Evolutionary conservation across 139 green algal species (phyloP).

Genomic region (Tetradesmus obliquus): DNA sequence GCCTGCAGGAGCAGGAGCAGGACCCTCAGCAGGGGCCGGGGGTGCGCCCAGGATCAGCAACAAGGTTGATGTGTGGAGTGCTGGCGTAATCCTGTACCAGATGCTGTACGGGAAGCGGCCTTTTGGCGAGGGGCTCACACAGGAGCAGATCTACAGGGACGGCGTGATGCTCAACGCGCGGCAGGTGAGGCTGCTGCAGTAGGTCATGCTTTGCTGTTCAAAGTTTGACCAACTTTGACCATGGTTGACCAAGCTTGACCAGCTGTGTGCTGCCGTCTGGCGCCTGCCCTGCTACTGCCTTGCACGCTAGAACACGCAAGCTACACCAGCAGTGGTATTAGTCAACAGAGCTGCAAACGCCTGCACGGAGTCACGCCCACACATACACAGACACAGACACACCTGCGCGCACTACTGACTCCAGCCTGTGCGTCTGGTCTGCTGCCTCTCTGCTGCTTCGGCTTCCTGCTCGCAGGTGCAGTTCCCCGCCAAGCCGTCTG

Average conservation of each 20-base stretch:
- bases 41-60: constrained; percentile 78
- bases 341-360: too few relatives aligned
- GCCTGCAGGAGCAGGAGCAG: constrained; percentile 49
- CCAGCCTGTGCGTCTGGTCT: background rate
- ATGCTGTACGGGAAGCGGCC: constrained; percentile 94
- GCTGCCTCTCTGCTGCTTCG: background rate
- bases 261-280: background rate
- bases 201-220: background rate
- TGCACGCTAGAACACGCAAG: too few relatives aligned
- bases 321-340: too few relatives aligned
- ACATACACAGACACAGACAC: background rate
- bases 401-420: too few relatives aligned
- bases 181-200: constrained; percentile 47
- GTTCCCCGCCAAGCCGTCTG: constrained; percentile 71
- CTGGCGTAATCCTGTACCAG: constrained; percentile 95
- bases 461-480: constrained; percentile 43
- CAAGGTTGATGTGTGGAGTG: constrained; percentile 97
- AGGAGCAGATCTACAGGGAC: constrained; percentile 92
- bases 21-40: background rate
- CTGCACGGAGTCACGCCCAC: too few relatives aligned
- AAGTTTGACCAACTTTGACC: background rate
- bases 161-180: constrained; percentile 77
- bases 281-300: too few relatives aligned
- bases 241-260: background rate
- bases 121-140: constrained; percentile 78